Evolutionary conservation across 208 protist species (phyloP).

Genomic region (Trypanosoma boissoni): DNA sequence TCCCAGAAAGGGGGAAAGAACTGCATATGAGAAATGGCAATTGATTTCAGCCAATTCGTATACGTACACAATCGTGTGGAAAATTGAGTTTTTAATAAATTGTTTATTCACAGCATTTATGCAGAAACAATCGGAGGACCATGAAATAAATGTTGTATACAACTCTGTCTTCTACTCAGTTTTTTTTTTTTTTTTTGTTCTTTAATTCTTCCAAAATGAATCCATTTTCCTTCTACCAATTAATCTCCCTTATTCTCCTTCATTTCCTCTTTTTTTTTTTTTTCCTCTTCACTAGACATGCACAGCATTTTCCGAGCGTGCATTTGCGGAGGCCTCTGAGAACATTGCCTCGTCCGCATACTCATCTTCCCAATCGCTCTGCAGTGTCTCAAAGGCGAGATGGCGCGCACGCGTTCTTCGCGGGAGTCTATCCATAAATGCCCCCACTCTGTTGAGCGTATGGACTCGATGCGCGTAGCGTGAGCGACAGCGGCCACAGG

Average conservation of each 20-base stretch:
- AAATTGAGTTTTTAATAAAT: too few species aligned
- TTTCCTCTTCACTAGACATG: background rate
- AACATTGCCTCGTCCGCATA: slow-evolving; percentile 19
- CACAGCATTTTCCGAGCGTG: background rate
- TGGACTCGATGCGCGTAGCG: background rate
- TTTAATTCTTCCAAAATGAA: background rate
- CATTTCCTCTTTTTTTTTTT: background rate
- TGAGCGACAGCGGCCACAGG: slow-evolving; percentile 38
- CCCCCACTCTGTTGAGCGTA: slow-evolving; percentile 3
- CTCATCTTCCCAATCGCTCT: slow-evolving; percentile 47
- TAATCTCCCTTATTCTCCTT: background rate
- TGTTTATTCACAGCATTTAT: background rate
- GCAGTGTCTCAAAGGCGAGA: slow-evolving; percentile 49
- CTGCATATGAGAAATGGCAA: too few species aligned
- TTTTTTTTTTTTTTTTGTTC: background rate
- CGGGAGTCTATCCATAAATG: slow-evolving; percentile 24
- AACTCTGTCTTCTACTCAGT: slow-evolving; percentile 10
- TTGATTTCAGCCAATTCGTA: too few species aligned
- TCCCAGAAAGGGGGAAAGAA: too few species aligned
- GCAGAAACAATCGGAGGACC: slow-evolving; percentile 7
- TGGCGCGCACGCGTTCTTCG: slow-evolving; percentile 24
- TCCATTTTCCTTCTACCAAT: background rate
- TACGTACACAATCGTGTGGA: too few species aligned
- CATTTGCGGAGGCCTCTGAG: slow-evolving; percentile 35
- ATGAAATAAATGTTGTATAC: background rate